These are phyloP conservation scores for Phaeosphaeriaceae sp. DNA, from an alignment of 2,329 filamentous ascomycete species.

Conservation along the genomic window DNA sequence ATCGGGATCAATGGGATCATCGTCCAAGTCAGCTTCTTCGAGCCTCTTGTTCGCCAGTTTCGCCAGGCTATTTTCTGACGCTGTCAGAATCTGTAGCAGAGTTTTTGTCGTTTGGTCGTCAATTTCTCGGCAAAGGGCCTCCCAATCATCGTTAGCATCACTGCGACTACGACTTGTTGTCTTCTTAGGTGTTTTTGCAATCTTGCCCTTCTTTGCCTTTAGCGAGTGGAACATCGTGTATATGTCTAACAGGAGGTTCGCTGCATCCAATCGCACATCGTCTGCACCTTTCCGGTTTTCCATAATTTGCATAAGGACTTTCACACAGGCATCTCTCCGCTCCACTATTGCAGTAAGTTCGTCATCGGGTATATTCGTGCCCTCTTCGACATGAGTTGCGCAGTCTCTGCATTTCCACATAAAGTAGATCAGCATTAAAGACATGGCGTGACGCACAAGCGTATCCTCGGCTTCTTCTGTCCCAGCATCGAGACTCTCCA, in stretches of 20 bases:
- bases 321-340: slow-evolving; percentile 60
- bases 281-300: slow-evolving; percentile 68
- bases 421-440: slow-evolving; percentile 84
- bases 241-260: slow-evolving; percentile 80
- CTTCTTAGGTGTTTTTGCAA: slow-evolving; percentile 41
- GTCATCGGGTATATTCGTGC: slow-evolving; percentile 58
- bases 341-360: slow-evolving; percentile 64
- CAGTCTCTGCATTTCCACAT: slow-evolving; percentile 82
- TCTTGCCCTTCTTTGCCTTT: slow-evolving; percentile 54
- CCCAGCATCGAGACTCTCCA: slow-evolving; percentile 69
- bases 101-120: slow-evolving; percentile 66
- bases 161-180: slow-evolving; percentile 25
- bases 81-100: slow-evolving; percentile 77
- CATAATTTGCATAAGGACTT: slow-evolving; percentile 58
- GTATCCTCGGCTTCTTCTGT: slow-evolving; percentile 80
- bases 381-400: slow-evolving; percentile 44
- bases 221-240: slow-evolving; percentile 80
- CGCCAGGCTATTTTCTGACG: slow-evolving; percentile 71
- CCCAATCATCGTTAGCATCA: slow-evolving; percentile 55
- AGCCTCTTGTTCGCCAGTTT: slow-evolving; percentile 44
- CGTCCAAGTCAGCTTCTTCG: slow-evolving; percentile 65
- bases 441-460: slow-evolving; percentile 76
- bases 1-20: slow-evolving; percentile 72
- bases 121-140: slow-evolving; percentile 73
- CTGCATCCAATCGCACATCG: slow-evolving; percentile 76